Base-by-base conservation (phyloP, 108 stramenopile species). In the Pseudonitzschia pungens region DNA sequence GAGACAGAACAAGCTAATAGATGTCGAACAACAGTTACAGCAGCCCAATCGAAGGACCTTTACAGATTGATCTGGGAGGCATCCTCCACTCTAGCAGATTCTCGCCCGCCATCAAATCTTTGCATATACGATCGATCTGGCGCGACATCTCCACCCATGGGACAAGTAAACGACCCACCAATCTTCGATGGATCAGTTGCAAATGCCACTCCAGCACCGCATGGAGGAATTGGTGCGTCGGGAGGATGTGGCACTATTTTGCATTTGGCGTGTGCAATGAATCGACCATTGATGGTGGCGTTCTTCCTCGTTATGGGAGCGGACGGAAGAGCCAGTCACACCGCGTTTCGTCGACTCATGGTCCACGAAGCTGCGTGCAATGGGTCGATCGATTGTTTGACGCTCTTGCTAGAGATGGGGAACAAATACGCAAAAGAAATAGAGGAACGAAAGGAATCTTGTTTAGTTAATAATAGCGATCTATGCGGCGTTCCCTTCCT, bases 301-400 rank as follows among this genome's bases (percentile, higher is more conserved):
- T 85, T 95, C 22, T 78, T 92, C 15, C 74, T 92, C 36, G 76
- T 84, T 16, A 78, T 92, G 86, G 93, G 93, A 31, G 86, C 81
- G 5, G 84, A 92, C 76, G 87, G 88, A 0, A 72, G 83, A 28
- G 78, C 88, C 5, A 71, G 84, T 15, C 93, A 95, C 70, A 92
- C 91, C 0, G 91, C 91, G 24, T 95, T 95, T 81, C 88, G 93
- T 26, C 73, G 93, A 20, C 69, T 89, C 57, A 84, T 89, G 54
- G 74, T 92, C 57, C 93, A 95, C 59, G 93, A 95, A 68, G 89
- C 93, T 1, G 88, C 91, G 0, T 95, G 90, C 78, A 84, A 86
- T 71, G 91, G 89, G 75, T 84, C 86, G 28, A 79, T 88, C 10
- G 32, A 81, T 33, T 95, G 93, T 66, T 80, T 95, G 70, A 78